Conservation (phyloP, 1,139 yeast genomes). For the Chernovozyma sophiae-reginae region DNA sequence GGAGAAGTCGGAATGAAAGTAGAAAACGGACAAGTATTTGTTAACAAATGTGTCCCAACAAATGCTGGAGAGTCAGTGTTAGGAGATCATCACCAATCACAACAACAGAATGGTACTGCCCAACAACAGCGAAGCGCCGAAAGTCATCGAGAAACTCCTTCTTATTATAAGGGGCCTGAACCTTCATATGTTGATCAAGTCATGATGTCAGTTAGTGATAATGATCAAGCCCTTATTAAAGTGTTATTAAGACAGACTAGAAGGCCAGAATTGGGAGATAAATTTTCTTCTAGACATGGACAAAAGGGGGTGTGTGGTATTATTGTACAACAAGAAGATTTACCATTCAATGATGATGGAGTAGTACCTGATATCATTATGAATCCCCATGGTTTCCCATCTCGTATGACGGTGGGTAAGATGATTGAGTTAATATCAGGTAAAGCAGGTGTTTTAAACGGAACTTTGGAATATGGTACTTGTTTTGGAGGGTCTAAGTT, state of each 20-base stretch:
- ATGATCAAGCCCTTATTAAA: constrained; percentile 90
- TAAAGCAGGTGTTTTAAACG: constrained; percentile 94
- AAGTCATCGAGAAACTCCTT: constrained; percentile 87
- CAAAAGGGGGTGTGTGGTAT: constrained; percentile 99
- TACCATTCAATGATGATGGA: constrained; percentile 92
- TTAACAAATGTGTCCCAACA: constrained; percentile 88
- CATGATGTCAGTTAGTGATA: constrained; percentile 93
- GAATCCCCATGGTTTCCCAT: constrained; percentile 99
- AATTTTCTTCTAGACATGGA: constrained; percentile 95
- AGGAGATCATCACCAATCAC: constrained; percentile 18
- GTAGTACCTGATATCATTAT: constrained; percentile 91
- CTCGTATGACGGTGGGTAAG: constrained; percentile 99
- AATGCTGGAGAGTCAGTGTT: constrained; percentile 76
- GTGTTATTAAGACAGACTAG: constrained; percentile 92
- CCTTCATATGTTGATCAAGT: constrained; percentile 95
- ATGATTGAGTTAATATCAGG: constrained; percentile 97
- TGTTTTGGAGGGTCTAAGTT: constrained; percentile 96
- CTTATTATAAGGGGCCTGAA: constrained; percentile 89
- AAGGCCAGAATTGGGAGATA: constrained; percentile 97
- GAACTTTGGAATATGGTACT: constrained; percentile 90
- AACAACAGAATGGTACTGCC: constrained; percentile 11
- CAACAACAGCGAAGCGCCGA: constrained; percentile 30
- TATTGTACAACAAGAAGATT: constrained; percentile 92
- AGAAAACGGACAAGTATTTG: constrained; percentile 89
- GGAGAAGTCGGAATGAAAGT: constrained; percentile 94